Evolutionary conservation across 2,329 filamentous ascomycete species (phyloP).

Genomic region (Teratosphaeria nubilosa): DNA sequence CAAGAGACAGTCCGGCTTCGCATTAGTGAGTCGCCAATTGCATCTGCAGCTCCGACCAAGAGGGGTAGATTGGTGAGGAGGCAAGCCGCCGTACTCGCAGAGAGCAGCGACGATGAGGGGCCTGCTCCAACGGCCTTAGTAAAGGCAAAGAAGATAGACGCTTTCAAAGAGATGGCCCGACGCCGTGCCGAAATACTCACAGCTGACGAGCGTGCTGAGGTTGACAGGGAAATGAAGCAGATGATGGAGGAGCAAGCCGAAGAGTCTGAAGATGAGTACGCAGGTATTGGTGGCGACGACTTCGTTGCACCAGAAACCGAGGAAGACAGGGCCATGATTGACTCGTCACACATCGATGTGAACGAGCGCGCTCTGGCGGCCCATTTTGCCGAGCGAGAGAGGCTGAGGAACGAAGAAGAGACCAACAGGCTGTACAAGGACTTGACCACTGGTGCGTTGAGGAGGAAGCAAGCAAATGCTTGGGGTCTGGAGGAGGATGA

Average conservation of each 20-base stretch:
- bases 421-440: slow-evolving; percentile 89
- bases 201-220: slow-evolving; percentile 35
- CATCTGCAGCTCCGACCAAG: slow-evolving; percentile 27
- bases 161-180: slow-evolving; percentile 63
- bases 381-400: slow-evolving; percentile 73
- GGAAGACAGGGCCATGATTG: slow-evolving; percentile 78
- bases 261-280: slow-evolving; percentile 97
- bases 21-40: slow-evolving; percentile 21
- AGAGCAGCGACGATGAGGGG: slow-evolving; percentile 24
- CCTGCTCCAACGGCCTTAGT: slow-evolving; percentile 2
- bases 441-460: slow-evolving; percentile 77
- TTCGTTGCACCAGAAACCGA: slow-evolving; percentile 64
- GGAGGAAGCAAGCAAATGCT: slow-evolving; percentile 63
- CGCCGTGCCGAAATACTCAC: slow-evolving; percentile 41
- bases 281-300: slow-evolving; percentile 85
- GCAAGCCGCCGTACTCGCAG: slow-evolving; percentile 34
- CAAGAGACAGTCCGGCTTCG: slow-evolving; percentile 23
- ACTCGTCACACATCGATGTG: slow-evolving; percentile 63
- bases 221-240: slow-evolving; percentile 70
- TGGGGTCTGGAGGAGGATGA: slow-evolving; percentile 71
- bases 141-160: slow-evolving; percentile 35
- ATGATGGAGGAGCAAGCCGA: slow-evolving; percentile 91
- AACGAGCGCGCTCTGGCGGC: slow-evolving; percentile 76
- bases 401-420: slow-evolving; percentile 71
- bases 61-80: slow-evolving; percentile 45